Conservation (phyloP, 495 filamentous ascomycete species). For the Aspergillus leporis region DNA sequence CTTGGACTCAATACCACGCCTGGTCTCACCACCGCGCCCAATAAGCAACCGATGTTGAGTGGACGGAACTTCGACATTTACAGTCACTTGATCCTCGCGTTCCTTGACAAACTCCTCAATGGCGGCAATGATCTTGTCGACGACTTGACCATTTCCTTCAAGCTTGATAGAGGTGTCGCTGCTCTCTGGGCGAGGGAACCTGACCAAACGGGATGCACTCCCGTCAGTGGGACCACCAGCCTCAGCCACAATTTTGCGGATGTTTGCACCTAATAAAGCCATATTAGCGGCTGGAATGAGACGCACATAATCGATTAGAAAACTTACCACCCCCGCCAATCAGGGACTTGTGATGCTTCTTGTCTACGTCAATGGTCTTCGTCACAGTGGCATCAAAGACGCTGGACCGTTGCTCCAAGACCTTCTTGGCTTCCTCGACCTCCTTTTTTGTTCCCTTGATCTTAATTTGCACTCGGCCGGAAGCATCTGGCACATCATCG, state of each 20-base stretch:
- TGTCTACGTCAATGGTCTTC: conserved; percentile 81
- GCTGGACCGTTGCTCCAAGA: conserved; percentile 77
- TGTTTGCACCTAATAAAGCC: conserved; percentile 65
- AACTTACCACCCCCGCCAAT: conserved; percentile 86
- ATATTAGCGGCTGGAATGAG: conserved; percentile 32
- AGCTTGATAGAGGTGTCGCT: conserved; percentile 80
- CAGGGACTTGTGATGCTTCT: conserved; percentile 84
- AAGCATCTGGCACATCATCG: conserved; percentile 58
- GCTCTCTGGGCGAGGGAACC: conserved; percentile 81
- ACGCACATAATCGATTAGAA: background rate
- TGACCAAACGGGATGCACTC: conserved; percentile 79
- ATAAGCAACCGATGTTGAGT: conserved; percentile 91
- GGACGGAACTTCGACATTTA: conserved; percentile 74
- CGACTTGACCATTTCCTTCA: conserved; percentile 77
- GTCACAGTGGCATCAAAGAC: conserved; percentile 85
- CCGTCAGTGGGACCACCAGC: conserved; percentile 87
- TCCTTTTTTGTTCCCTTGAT: conserved; percentile 88
- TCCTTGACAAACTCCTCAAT: conserved; percentile 79
- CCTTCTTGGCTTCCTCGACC: conserved; percentile 85
- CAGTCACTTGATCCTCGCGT: conserved; percentile 74
- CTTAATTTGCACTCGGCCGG: conserved; percentile 74
- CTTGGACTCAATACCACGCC: conserved; percentile 81
- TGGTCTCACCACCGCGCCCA: conserved; percentile 83
- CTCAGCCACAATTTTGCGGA: conserved; percentile 81
- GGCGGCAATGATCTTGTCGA: conserved; percentile 82